These are phyloP conservation scores for Thuidium tamariscinum DNA, from an alignment of 225 moss, liverwort and hornwort species.

Conservation along the genomic window DNA sequence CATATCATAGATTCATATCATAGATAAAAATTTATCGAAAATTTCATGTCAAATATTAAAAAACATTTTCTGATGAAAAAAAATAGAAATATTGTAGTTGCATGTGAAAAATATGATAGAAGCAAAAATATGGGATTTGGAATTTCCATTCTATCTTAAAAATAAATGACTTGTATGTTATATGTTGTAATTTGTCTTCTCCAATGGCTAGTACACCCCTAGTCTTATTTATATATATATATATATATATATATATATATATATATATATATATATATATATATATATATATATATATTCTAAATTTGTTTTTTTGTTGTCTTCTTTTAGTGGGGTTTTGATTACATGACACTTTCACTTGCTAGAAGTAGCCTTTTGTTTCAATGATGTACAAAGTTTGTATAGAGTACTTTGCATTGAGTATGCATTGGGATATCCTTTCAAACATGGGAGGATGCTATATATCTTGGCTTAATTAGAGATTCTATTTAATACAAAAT, in stretches of 20 bases:
- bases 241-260: no score
- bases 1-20: no score
- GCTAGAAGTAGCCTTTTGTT: fast-evolving
- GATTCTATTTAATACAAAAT: no score
- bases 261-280: no score
- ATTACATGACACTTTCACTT: background rate
- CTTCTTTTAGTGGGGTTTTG: no score
- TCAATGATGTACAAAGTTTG: background rate
- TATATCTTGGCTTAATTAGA: fast-evolving
- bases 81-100: fast-evolving
- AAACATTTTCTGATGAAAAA: background rate
- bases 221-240: no score
- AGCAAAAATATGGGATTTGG: fast-evolving
- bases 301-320: no score
- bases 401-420: background rate
- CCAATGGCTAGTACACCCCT: background rate
- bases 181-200: background rate
- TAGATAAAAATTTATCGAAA: no score
- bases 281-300: no score
- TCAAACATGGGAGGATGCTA: fast-evolving
- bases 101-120: fast-evolving
- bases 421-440: background rate
- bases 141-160: background rate
- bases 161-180: background rate
- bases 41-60: no score